Conservation (phyloP, 345 rosid species). For the Nasturtium officinale region DNA sequence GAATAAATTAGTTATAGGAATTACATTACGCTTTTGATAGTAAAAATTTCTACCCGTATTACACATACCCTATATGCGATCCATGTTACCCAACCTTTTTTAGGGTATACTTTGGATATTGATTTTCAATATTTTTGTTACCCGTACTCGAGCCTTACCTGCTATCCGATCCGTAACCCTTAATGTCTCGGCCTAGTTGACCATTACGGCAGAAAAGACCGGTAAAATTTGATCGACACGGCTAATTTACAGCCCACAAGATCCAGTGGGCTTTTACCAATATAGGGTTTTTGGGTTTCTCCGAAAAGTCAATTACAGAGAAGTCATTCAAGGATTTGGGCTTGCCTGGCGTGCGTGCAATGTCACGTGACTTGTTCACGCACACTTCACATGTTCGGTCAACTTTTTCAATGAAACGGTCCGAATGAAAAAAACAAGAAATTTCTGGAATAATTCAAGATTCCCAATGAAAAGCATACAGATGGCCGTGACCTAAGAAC, state of each 20-base stretch:
- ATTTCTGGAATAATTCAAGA: background rate
- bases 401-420: background rate
- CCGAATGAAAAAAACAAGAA: background rate
- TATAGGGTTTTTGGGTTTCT: background rate
- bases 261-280: background rate
- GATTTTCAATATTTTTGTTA: too few species aligned
- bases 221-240: background rate
- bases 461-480: slow-evolving; percentile 5
- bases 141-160: too few species aligned
- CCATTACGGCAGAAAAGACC: background rate
- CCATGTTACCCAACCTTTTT: too few species aligned
- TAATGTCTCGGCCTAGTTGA: too few species aligned
- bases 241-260: background rate
- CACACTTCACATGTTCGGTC: background rate
- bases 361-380: background rate
- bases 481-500: background rate
- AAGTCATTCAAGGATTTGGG: too few species aligned
- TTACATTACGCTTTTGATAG: too few species aligned
- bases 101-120: too few species aligned
- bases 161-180: too few species aligned
- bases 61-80: too few species aligned
- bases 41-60: too few species aligned
- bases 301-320: background rate
- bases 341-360: background rate
- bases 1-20: too few species aligned